Percentiles rank a stretch among this genome's conserved stretches.
phyloP scores from a whole-genome alignment of 345 rosid genomes.

The Cardamine chenopodiifolia region DNA sequence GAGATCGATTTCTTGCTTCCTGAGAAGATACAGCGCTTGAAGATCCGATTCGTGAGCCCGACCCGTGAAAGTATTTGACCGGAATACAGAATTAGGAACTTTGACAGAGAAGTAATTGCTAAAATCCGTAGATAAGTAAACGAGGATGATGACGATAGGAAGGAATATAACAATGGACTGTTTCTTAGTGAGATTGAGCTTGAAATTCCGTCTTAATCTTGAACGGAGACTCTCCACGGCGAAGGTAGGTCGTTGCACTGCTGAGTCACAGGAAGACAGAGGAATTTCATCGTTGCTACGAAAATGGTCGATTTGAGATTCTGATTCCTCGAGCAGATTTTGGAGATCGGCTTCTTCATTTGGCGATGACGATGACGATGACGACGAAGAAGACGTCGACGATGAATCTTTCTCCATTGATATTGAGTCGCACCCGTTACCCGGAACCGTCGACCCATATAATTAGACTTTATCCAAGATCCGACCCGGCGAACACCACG shows the following conservation, averaged over 20 bases:
- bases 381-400: conserved; percentile 18
- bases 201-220: conserved; percentile 41
- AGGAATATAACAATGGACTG: conserved; percentile 55
- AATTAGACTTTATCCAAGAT: conserved; percentile 1
- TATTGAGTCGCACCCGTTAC: conserved; percentile 4
- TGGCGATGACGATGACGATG: conserved; percentile 12
- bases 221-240: conserved; percentile 54
- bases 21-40: conserved; percentile 63
- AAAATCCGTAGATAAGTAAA: conserved; percentile 51
- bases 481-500: conserved; percentile 36
- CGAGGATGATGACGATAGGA: conserved; percentile 53
- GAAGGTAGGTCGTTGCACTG: conserved; percentile 46
- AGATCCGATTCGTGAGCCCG: conserved; percentile 66
- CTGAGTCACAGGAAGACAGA: conserved; percentile 10
- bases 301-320: conserved; percentile 42
- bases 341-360: conserved; percentile 71
- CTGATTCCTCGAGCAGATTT: conserved; percentile 59
- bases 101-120: conserved; percentile 32
- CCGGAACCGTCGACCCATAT: conserved; percentile 37
- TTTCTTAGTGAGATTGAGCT: conserved; percentile 40
- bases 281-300: conserved; percentile 7
- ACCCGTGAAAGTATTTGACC: conserved; percentile 41
- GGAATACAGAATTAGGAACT: conserved; percentile 32
- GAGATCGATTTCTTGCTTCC: conserved; percentile 64
- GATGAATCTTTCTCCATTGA: conserved; percentile 60